Evolutionary conservation across 2,329 filamentous ascomycete genomes (phyloP).

Genomic region (Simplicillium aogashimaense): DNA sequence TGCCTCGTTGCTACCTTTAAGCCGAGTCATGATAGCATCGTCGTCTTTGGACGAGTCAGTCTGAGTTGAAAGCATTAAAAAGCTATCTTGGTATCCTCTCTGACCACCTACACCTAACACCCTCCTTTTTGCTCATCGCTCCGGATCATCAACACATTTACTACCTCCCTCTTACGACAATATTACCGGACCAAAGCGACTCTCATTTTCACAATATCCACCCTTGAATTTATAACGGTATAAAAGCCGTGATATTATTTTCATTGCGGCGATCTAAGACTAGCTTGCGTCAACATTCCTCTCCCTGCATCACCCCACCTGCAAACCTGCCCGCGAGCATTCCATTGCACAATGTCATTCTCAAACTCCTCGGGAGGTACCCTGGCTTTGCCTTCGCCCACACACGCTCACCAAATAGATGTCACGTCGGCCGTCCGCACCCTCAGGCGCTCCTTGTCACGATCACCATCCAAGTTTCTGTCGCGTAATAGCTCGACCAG

Average conservation of each 20-base stretch:
- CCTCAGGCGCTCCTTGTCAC: conserved; percentile 76
- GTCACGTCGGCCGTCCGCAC: conserved; percentile 73
- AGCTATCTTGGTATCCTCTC: too few relatives aligned
- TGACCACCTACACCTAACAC: too few relatives aligned
- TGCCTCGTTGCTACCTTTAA: conserved; percentile 4
- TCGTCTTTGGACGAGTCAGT: conserved; percentile 12
- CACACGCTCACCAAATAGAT: conserved; percentile 72
- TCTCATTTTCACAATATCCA: too few relatives aligned
- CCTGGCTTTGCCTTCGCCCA: conserved; percentile 79
- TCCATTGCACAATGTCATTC: conserved; percentile 42
- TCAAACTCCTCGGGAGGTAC: conserved; percentile 59
- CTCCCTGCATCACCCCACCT: conserved; percentile 14
- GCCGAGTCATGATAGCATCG: conserved; percentile 19
- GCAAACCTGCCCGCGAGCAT: conserved; percentile 14
- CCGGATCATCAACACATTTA: too few relatives aligned
- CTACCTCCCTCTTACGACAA: too few relatives aligned
- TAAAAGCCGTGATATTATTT: too few relatives aligned
- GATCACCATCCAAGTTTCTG: conserved; percentile 88
- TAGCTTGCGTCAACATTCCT: conserved; percentile 17
- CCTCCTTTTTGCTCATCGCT: too few relatives aligned
- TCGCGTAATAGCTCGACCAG: conserved; percentile 35
- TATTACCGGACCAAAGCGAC: too few relatives aligned
- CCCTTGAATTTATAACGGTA: too few relatives aligned
- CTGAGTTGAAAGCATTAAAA: too few relatives aligned
- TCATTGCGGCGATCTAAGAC: background rate